Base-by-base conservation (phyloP, 768 basidiomycete genomes). In the Boletus insuetus region DNA sequence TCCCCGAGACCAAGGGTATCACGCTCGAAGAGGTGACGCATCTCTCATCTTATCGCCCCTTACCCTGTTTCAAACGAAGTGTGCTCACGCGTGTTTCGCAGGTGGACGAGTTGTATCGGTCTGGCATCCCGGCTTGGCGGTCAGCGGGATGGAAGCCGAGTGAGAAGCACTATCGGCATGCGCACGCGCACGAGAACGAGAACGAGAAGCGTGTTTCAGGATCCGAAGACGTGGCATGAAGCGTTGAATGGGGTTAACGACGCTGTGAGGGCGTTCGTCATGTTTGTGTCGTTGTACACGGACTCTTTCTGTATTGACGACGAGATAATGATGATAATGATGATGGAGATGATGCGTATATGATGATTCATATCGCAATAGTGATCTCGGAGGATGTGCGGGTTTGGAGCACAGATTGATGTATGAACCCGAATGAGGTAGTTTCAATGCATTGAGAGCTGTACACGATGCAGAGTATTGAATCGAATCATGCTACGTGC, bases 1-100 rank as follows among this genome's bases (percentile, higher is more conserved):
- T 93, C 45, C 90, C 90, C 20, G 91, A 93, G 75, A 91, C 87
- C 22, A 91, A 83, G 68, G 88, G 89, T 12, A 79, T 91, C 20
- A 82, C 82, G 51, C 69, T 89, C 58, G 89, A 91, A 73, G 85
- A 88, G 51, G 51, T 46, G 39, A 53, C 4, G 16, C 34, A 4
- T 42, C 24, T 1, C 24, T 24, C 1, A 6, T 22, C 24, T 11
- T 29, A 32, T 32, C 9, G 9, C 19, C 35, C 19, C 26, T 31
- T 13, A 17, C 40, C 35, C 41, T 35, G 45, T 59, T 59, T 58
- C 48, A 29, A 29, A 19, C 37, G 22, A 3, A n/a, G n/a, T n/a
- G 3, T 4, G 16, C 44, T 40, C 34, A 29, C 6, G 16, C 41
- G 3, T 9, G n/a, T 20, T n/a, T n/a, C 1, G 24, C 38, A 85